Percentiles rank a stretch among this genome's conserved stretches.
Evolutionary conservation across 345 rosid species (phyloP).

Genomic region (Angophora floribunda): DNA sequence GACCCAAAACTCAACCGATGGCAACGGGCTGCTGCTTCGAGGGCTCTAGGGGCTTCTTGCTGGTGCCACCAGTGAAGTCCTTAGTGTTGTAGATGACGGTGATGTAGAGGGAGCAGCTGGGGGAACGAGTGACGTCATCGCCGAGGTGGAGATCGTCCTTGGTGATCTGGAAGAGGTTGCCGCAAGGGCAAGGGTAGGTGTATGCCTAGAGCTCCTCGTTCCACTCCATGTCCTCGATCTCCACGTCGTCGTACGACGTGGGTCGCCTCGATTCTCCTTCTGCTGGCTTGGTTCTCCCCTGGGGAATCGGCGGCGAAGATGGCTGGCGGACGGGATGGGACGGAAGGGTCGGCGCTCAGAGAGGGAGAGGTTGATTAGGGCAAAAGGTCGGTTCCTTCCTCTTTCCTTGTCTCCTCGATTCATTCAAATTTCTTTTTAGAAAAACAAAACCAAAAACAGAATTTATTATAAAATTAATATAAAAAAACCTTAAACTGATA

Average conservation of each 20-base stretch:
- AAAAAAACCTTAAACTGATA: no score
- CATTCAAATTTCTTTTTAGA: background rate
- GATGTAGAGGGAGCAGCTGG: constrained; percentile 90
- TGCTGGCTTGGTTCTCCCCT: background rate
- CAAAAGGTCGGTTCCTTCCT: background rate
- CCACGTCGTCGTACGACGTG: constrained; percentile 98
- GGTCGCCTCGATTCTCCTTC: background rate
- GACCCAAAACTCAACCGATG: constrained; percentile 27
- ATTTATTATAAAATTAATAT: no score
- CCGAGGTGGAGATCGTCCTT: constrained; percentile 77
- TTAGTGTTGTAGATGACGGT: constrained; percentile 80
- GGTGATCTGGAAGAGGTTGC: constrained; percentile 85
- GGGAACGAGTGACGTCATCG: constrained; percentile 83
- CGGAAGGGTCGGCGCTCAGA: background rate
- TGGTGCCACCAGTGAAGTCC: constrained; percentile 40
- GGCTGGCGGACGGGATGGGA: background rate
- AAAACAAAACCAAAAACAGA: background rate
- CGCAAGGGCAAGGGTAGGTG: constrained; percentile 95
- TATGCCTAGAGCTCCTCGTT: constrained; percentile 63
- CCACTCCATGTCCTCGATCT: constrained; percentile 99
- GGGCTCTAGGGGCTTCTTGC: constrained; percentile 30
- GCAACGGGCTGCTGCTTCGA: constrained; percentile 35
- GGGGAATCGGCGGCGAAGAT: background rate
- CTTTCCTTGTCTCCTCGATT: background rate
- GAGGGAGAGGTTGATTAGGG: background rate